These are phyloP conservation scores for Thalassiosira pacifica DNA, from an alignment of 352 stramenopile genomes.

Conservation along the genomic window DNA sequence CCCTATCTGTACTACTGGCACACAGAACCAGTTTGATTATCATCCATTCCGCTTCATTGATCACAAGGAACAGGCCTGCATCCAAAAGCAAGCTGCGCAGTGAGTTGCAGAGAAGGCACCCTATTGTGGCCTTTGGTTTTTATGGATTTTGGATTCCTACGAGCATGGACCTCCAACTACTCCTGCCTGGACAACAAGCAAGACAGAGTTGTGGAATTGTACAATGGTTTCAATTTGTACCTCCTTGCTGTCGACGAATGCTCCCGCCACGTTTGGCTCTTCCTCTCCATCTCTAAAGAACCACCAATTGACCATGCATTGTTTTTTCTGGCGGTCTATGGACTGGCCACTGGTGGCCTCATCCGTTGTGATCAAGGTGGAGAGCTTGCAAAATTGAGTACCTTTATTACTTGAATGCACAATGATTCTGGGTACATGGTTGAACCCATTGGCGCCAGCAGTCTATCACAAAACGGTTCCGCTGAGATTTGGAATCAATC, in stretches of 20 bases:
- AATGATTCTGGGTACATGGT: constrained; percentile 11
- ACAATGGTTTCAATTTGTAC: constrained; percentile 22
- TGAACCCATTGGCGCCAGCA: constrained; percentile 31
- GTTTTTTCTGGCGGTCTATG: constrained; percentile 14
- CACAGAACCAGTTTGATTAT: constrained; percentile 7
- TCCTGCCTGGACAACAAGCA: background rate
- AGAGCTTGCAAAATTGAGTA: constrained; percentile 50
- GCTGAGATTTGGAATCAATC: constrained; percentile 25
- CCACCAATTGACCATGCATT: constrained; percentile 21
- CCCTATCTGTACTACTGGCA: no score
- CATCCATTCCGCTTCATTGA: constrained; percentile 20
- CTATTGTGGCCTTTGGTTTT: background rate
- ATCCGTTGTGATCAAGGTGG: constrained; percentile 45
- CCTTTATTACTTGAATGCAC: background rate
- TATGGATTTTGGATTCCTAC: constrained; percentile 15
- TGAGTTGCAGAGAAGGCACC: background rate
- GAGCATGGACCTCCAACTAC: constrained; percentile 5
- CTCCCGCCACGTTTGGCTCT: constrained; percentile 34
- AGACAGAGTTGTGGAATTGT: constrained; percentile 3
- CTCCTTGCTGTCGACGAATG: constrained; percentile 8
- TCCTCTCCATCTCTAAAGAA: constrained; percentile 32
- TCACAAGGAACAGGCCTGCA: constrained; percentile 20
- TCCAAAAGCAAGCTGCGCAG: constrained; percentile 14
- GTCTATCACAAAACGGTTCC: constrained; percentile 38
- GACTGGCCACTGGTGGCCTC: constrained; percentile 14